A percentile compares a stretch with the other conserved stretches of the same genome.
Evolutionary conservation across 129 eudicot genomes (phyloP).

Genomic region (Rutidosis leptorrhynchoides): DNA sequence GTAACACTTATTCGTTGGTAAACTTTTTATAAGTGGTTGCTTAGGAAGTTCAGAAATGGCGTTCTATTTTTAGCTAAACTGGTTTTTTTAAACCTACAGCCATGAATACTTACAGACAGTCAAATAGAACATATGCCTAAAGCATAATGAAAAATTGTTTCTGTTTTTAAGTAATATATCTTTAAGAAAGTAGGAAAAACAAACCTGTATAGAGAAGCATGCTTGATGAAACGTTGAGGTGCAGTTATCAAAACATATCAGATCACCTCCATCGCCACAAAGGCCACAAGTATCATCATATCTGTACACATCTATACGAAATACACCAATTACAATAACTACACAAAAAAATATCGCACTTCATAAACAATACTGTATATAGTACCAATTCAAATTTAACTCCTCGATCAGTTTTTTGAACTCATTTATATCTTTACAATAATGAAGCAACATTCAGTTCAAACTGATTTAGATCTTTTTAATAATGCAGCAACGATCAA

Average conservation of each 20-base stretch:
- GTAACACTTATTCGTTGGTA: background rate
- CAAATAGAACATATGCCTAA: background rate
- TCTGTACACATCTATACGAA: conserved; percentile 23
- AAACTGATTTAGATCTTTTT: conserved; percentile 22
- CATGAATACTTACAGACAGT: background rate
- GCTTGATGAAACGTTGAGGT: conserved; percentile 87
- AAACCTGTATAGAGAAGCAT: conserved; percentile 76
- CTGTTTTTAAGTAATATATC: background rate
- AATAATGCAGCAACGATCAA: conserved; percentile 13
- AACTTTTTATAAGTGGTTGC: background rate
- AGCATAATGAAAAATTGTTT: background rate
- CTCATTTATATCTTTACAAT: too few species aligned
- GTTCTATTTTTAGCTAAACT: background rate
- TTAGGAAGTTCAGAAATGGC: background rate
- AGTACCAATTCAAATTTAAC: background rate
- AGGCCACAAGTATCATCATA: conserved; percentile 91
- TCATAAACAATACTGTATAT: background rate
- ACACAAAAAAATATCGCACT: background rate
- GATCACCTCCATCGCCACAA: conserved; percentile 94
- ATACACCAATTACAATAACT: background rate
- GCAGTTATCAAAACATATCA: conserved; percentile 90
- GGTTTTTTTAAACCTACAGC: background rate
- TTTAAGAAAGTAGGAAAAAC: conserved; percentile 20
- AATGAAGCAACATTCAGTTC: too few species aligned
- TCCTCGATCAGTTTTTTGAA: background rate